Percentiles rank a stretch among this genome's conserved stretches.
These are phyloP conservation scores for Aspergillus caelatus DNA, from an alignment of 2,329 filamentous ascomycete species.

Conservation along the genomic window DNA sequence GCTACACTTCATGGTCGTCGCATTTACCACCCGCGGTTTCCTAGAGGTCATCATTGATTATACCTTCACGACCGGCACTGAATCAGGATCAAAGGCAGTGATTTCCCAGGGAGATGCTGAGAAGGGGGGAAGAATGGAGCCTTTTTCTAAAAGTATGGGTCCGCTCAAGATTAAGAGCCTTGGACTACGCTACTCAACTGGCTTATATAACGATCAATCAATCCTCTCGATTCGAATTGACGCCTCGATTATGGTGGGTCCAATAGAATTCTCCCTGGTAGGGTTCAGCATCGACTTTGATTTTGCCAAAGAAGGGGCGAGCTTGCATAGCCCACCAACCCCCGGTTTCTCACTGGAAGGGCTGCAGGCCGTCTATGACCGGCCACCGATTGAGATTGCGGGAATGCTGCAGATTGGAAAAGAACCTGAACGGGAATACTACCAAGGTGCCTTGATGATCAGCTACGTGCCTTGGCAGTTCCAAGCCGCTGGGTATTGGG, in stretches of 20 bases:
- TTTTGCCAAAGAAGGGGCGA: constrained; percentile 15
- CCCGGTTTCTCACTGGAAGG: constrained; percentile 28
- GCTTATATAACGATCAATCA: not conserved
- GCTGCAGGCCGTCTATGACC: constrained; percentile 36
- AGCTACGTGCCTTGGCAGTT: constrained; percentile 41
- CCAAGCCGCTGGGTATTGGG: constrained; percentile 47
- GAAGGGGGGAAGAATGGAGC: constrained; percentile 11
- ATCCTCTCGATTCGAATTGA: constrained; percentile 35
- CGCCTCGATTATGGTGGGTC: constrained; percentile 41
- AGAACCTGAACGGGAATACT: constrained; percentile 23
- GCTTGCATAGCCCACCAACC: not conserved
- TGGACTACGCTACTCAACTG: constrained; percentile 38
- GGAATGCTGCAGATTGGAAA: constrained; percentile 36
- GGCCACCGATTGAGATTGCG: constrained; percentile 40
- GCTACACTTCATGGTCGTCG: not conserved
- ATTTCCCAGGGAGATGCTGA: not conserved
- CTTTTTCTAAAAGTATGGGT: constrained; percentile 28
- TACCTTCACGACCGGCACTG: not conserved
- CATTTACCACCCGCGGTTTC: not conserved
- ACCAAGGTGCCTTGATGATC: constrained; percentile 42
- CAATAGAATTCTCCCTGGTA: constrained; percentile 37
- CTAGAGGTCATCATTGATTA: not conserved
- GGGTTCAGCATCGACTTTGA: constrained; percentile 37
- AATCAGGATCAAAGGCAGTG: not conserved
- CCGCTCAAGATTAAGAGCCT: constrained; percentile 41